Evolutionary conservation across 2,329 filamentous ascomycete species (phyloP).

Genomic region (Ascochyta clinopodiicola): DNA sequence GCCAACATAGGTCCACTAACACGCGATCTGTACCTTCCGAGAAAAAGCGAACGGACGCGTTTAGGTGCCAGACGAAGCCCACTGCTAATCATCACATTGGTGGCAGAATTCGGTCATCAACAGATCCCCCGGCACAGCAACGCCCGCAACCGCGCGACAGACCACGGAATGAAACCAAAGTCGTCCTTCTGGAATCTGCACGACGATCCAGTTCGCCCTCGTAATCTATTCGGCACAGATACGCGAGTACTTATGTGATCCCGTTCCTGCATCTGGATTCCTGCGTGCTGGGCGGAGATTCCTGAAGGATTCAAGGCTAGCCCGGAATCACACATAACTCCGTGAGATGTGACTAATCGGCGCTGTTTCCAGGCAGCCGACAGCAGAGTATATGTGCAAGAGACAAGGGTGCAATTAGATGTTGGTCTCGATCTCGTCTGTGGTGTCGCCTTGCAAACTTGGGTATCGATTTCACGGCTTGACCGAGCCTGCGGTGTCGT

Average conservation of each 20-base stretch:
- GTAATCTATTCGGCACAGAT: not conserved
- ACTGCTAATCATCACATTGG: not conserved
- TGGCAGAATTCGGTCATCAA: not conserved
- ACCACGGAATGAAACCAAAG: not conserved
- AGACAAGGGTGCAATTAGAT: not conserved
- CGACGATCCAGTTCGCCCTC: not conserved
- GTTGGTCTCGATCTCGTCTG: no score
- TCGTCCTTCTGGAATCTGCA: not conserved
- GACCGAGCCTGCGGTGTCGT: not conserved
- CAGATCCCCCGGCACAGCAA: no score
- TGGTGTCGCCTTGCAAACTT: no score
- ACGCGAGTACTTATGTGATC: conserved; percentile 1
- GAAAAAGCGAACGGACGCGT: not conserved
- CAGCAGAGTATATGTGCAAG: not conserved
- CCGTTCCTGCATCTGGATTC: conserved; percentile 3
- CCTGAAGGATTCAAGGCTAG: conserved; percentile 1
- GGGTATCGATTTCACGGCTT: not conserved
- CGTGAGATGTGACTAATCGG: conserved; percentile 3
- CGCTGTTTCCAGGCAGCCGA: not conserved
- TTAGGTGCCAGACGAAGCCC: not conserved
- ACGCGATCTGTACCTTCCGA: not conserved
- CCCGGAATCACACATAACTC: not conserved
- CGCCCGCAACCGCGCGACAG: not conserved
- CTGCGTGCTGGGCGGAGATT: not conserved
- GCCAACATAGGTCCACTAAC: not conserved